These are phyloP conservation scores for Heracleum sosnowskyi DNA, from an alignment of 129 eudicot species.

Conservation along the genomic window DNA sequence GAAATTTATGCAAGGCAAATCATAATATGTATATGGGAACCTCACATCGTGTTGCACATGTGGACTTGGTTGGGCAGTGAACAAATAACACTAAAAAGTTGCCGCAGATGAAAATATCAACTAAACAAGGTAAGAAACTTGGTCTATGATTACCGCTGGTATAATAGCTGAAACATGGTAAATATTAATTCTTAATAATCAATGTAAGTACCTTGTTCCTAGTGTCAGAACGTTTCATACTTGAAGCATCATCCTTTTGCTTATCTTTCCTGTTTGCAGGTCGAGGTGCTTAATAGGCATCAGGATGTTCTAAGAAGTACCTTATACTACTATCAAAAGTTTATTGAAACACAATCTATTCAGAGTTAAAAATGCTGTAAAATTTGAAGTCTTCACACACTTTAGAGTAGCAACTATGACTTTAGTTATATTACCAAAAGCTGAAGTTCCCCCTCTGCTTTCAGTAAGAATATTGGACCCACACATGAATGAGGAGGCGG, in stretches of 20 bases:
- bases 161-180: constrained; percentile 2
- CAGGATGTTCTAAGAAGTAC: constrained; percentile 3
- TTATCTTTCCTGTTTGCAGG: constrained; percentile 56
- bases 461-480: not conserved
- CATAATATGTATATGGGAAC: not conserved
- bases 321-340: constrained; percentile 6
- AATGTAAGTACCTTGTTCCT: constrained; percentile 47
- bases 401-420: not conserved
- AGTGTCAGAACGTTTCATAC: constrained; percentile 25
- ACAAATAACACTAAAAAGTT: not conserved
- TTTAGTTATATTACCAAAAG: not conserved
- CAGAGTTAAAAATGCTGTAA: not conserved
- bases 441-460: not conserved
- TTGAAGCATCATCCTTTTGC: constrained; percentile 35
- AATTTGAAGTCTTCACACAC: not conserved
- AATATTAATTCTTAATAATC: constrained; percentile 1
- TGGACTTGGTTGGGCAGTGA: not conserved
- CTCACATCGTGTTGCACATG: not conserved
- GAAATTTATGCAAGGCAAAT: not conserved
- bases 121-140: not conserved
- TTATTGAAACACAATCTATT: not conserved
- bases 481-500: not conserved
- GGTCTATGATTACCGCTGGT: not conserved
- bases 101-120: not conserved
- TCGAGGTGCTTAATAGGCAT: constrained; percentile 8